phyloP scores from a whole-genome alignment of 192 early-diverging fungal genomes.

The Backusella parvicylindrica region DNA sequence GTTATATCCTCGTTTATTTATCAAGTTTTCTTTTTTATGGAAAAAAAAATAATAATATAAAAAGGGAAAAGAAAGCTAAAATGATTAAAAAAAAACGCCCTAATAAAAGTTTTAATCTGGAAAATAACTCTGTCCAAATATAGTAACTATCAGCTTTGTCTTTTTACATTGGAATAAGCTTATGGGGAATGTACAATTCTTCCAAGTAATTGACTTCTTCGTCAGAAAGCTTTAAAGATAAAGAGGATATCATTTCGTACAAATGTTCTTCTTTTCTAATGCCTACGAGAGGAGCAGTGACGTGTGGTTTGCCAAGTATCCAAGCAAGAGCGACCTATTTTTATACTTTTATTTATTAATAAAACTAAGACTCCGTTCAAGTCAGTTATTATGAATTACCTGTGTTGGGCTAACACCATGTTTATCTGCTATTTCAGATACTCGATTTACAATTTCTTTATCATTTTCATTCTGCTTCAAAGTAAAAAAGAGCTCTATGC shows the following conservation, averaged over 20 bases:
- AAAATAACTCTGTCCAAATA: background rate
- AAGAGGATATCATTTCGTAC: constrained; percentile 7
- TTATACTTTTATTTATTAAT: background rate
- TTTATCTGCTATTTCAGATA: constrained; percentile 17
- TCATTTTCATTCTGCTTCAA: background rate
- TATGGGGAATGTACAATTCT: constrained; percentile 23
- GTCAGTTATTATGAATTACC: constrained; percentile 12
- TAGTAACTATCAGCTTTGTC: background rate
- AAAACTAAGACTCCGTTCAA: constrained; percentile 1
- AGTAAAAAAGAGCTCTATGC: background rate
- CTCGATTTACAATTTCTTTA: constrained; percentile 20
- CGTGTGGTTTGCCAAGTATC: constrained; percentile 16
- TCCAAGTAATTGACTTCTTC: constrained; percentile 21
- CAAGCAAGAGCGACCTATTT: constrained; percentile 24
- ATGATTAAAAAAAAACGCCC: background rate
- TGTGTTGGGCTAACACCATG: constrained; percentile 16
- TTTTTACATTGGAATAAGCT: constrained; percentile 7
- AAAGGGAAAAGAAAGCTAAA: background rate
- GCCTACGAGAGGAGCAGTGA: constrained; percentile 27
- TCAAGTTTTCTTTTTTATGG: background rate
- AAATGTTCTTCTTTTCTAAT: constrained; percentile 21
- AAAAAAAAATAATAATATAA: background rate
- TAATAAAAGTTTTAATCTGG: background rate
- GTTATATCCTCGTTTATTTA: background rate
- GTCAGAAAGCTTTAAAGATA: constrained; percentile 5